Percentiles rank a stretch among this genome's conserved stretches.
Evolutionary conservation across 2,329 filamentous ascomycete species (phyloP).

Genomic region (Talaromyces sp.): DNA sequence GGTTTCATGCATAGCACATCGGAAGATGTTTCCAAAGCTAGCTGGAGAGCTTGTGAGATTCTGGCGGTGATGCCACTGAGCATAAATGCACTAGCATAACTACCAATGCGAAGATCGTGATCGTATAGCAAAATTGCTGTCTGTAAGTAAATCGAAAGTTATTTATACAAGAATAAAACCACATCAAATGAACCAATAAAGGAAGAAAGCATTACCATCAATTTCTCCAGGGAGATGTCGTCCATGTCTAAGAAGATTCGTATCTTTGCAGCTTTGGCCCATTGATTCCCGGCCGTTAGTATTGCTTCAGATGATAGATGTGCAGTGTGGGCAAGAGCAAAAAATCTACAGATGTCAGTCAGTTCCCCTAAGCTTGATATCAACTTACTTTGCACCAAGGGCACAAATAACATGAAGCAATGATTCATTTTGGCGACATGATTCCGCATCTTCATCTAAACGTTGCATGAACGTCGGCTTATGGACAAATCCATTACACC

Average conservation of each 20-base stretch:
- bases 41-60: conserved; percentile 31
- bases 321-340: conserved; percentile 9
- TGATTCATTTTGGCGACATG: conserved; percentile 18
- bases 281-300: conserved; percentile 16
- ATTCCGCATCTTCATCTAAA: conserved; percentile 24
- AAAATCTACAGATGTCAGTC: conserved; percentile 8
- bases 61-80: conserved; percentile 26
- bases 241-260: conserved; percentile 20
- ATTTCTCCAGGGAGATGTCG: conserved; percentile 19
- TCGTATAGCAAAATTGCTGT: conserved; percentile 30
- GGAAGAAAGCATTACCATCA: conserved; percentile 13
- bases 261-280: conserved; percentile 17
- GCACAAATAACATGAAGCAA: conserved; percentile 30
- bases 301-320: conserved; percentile 11
- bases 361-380: background rate
- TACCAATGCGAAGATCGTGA: conserved; percentile 30
- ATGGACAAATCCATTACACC: conserved; percentile 33
- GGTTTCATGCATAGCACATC: conserved; percentile 24
- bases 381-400: conserved; percentile 25
- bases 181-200: too few species aligned
- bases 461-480: conserved; percentile 31
- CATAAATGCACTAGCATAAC: conserved; percentile 32
- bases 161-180: background rate
- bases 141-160: conserved; percentile 6
- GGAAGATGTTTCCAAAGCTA: conserved; percentile 30